phyloP scores from a whole-genome alignment of 2,329 filamentous ascomycete genomes.

The Parastagonospora nodorum region DNA sequence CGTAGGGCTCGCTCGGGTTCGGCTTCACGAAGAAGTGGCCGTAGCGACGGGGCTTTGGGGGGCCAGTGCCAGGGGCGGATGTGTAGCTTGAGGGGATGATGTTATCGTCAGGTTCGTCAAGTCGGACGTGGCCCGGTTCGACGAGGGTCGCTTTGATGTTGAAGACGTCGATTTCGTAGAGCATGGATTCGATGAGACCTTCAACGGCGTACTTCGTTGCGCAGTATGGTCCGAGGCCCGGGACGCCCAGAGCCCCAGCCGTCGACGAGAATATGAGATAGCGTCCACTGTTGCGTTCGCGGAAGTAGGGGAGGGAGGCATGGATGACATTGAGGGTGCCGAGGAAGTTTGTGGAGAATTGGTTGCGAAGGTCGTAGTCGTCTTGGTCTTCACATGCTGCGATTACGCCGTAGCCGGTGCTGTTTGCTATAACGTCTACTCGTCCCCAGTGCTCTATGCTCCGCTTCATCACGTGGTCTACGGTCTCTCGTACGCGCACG shows the following conservation, averaged over 20 bases:
- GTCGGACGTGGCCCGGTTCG: constrained; percentile 83
- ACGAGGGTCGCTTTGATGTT: constrained; percentile 94
- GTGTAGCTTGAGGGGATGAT: constrained; percentile 21
- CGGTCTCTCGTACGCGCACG: constrained; percentile 79
- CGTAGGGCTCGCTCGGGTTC: constrained; percentile 76
- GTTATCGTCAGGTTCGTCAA: constrained; percentile 74
- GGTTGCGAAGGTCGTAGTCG: constrained; percentile 89
- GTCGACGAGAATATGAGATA: constrained; percentile 97
- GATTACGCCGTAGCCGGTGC: constrained; percentile 93
- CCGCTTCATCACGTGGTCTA: constrained; percentile 70
- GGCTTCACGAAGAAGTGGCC: constrained; percentile 92
- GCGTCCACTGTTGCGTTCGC: constrained; percentile 72
- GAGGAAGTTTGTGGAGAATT: constrained; percentile 98
- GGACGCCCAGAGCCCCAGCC: constrained; percentile 88
- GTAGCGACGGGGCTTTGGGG: constrained; percentile 70
- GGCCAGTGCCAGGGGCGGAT: constrained; percentile 36
- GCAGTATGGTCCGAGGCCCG: constrained; percentile 90
- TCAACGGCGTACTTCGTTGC: constrained; percentile 98
- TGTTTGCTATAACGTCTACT: constrained; percentile 86
- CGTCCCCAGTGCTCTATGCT: constrained; percentile 77
- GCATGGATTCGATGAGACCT: constrained; percentile 92
- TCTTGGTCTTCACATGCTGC: constrained; percentile 97
- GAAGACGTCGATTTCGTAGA: constrained; percentile 91
- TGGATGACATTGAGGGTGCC: constrained; percentile 94
- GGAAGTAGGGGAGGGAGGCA: constrained; percentile 83